phyloP scores from a whole-genome alignment of 257 asterid species.

The Solanum etuberosum region DNA sequence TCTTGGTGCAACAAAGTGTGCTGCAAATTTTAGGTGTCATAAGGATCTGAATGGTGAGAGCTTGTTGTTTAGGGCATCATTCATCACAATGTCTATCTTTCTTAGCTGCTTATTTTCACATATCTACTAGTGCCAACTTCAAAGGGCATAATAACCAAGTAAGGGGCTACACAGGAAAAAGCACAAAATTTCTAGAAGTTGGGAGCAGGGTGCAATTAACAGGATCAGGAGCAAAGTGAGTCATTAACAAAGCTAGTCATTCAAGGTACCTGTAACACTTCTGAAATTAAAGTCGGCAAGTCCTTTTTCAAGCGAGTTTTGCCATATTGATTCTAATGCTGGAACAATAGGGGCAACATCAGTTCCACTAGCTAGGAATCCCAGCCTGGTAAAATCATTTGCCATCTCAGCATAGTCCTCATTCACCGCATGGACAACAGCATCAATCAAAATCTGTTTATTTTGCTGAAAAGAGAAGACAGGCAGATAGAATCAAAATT shows the following conservation, averaged over 20 bases:
- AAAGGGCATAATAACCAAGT: background rate
- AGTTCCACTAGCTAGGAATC: constrained; percentile 93
- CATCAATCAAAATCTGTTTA: constrained; percentile 92
- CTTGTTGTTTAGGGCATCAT: background rate
- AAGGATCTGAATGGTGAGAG: background rate
- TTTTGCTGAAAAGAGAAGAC: constrained; percentile 61
- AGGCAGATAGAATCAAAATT: background rate
- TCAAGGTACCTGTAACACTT: constrained; percentile 76
- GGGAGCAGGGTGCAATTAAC: background rate
- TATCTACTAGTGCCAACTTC: background rate
- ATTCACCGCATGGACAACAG: constrained; percentile 99
- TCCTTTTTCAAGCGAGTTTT: constrained; percentile 90
- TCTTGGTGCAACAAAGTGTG: background rate
- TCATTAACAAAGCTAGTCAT: background rate
- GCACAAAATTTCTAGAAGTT: background rate
- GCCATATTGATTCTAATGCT: constrained; percentile 98
- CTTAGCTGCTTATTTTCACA: background rate
- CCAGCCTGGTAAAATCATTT: constrained; percentile 96
- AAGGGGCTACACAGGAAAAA: background rate
- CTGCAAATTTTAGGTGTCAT: background rate
- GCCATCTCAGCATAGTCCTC: constrained; percentile 99
- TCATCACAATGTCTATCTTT: background rate
- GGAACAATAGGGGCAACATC: constrained; percentile 96
- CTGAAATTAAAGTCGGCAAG: constrained; percentile 92
- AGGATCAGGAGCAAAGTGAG: background rate